Evolutionary conservation across 768 basidiomycete genomes (phyloP), one percentile per base, ranked within the genome.

Genomic region (Tricholoma terreum): DNA sequence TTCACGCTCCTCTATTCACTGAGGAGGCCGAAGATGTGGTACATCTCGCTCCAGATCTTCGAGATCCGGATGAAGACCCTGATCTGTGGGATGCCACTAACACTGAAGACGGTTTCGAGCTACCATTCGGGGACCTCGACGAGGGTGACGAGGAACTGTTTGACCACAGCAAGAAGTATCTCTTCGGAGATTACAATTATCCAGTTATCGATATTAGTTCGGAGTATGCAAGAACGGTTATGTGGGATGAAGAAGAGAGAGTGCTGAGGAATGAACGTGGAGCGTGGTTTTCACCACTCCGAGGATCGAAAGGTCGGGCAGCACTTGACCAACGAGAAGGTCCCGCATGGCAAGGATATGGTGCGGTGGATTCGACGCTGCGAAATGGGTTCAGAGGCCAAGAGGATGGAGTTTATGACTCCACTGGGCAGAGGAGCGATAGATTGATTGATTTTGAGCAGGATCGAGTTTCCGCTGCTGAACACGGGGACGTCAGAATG

Each of bases 161-260:
- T 65, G 78, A 74, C 27, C 81, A 93, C 36, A 87, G 91, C 69
- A 83, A 84, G 68, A 78, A 82, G 61, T 90, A 92, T 58, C 78
- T 95, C 22, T 98, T 94, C 63, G 93, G 93, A 4, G 90, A 95
- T 72, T 93, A 94, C 68, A 83, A 90, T 65, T 96, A 95, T 67
- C 94, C 94, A 0, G 85, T 84, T 55, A 86, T 94, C 58, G 94
- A 96, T 65, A 89, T 92, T 49, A 94, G 90, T 72, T 84, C 87
- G 22, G 91, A 94, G 71, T 64, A 71, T 15, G 90, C 89, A 17
- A 75, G 84, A 58, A 72, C 73, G 31, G 69, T 75, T 46, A 87
- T 90, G 70, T 90, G 91, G 84, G 83, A 86, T 56, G 91, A 93
- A 65, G 94, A 97, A 70, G 91, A 95, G 67, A 80, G 90, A 38